Evolutionary conservation across 495 filamentous ascomycete species (phyloP), one percentile per base, ranked within the genome.

Genomic region (Aspergillus panamensis): DNA sequence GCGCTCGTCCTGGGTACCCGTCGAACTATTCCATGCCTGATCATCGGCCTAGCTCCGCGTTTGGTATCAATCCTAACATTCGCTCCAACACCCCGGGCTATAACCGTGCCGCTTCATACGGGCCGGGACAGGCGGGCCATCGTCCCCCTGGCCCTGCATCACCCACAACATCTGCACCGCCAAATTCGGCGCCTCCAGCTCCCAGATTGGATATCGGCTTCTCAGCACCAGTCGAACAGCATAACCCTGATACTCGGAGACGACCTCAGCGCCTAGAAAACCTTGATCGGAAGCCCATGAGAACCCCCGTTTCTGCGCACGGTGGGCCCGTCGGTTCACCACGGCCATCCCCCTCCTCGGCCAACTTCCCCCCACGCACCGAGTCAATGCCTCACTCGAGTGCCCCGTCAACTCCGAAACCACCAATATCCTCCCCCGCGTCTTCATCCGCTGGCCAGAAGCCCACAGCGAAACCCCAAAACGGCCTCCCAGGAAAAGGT

Each of bases 401-500:
- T 35, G 59, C 65, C 13, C 57, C 72, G 14, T 71, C 74, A 32
- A 69, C 68, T 37, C 62, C 72, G 31, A 64, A 73, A 56, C 66
- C 68, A 29, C 43, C 66, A 16, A 39, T 47, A 10, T 30, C 47
- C 32, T 32, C 61, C 62, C 50, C 71, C 8, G 53, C 69, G 31
- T 61, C 69, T 8, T 60, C 61, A 45, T 56, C 62, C 19, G 54
- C 70, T 9, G 55, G 57, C 30, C 70, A 67, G 58, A 72, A 67
- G 19, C 73, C 76, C 31, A 57, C 62, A 17, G 62, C 66, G 8
- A 72, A 70, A 58, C 39, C 66, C 39, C 25, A 25, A 5, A 25
- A 25, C 5, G 80, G 78, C 52, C 80, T 79, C 25, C 82, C 85
- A 17, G 84, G 86, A 48, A 89, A 90, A 68, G 94, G 95, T 9